Evolutionary conservation across 805 yeast species (phyloP), one percentile per base, ranked within the genome.

Genomic region (Isabelozyma heimii): DNA sequence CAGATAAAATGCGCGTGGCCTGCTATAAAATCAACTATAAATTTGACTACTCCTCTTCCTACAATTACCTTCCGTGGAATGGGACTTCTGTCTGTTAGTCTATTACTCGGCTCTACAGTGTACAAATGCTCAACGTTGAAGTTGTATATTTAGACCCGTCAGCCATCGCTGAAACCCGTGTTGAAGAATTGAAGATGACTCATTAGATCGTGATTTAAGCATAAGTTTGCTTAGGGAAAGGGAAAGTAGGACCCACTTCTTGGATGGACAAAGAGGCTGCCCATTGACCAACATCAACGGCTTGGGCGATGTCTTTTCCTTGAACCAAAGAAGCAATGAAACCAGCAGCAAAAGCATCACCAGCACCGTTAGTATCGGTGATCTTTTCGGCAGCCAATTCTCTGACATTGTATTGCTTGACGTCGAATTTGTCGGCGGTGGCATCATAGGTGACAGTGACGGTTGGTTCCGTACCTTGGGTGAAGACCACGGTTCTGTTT

Each of bases 281-380:
- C 97, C 98, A 91, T 76, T 92, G 98, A 56, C 97, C 98, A 69
- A 85, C 81, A 59, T 86, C 89, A 53, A 92, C 79, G 40, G 84
- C 76, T 56, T 79, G 76, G 20, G 73, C 73, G 49, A 90, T 66
- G 27, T 79, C 59, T 67, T 87, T 83, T 55, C 85, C 89, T 69
- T 84, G 74, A 48, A 90, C 95, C 57, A 91, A 74, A 50, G 91
- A 94, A 52, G 97, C 96, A 55, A 91, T 72, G 70, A 92, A 91
- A 50, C 98, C 98, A 62, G 94, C 95, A 48, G 97, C 98, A 66
- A 92, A 92, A 12, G 97, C 97, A 67, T 92, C 97, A 71, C 98
- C 98, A 43, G 98, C 98, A 76, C 99, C 99, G 76, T 92, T 94
- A 63, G 98, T 89, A 77, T 94, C 99, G 50, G 80, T 84, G 52